Percentiles rank a stretch among this genome's conserved stretches.
phyloP scores from a whole-genome alignment of 2,329 filamentous ascomycete genomes.

The Dryadomyces sulphureus region DNA sequence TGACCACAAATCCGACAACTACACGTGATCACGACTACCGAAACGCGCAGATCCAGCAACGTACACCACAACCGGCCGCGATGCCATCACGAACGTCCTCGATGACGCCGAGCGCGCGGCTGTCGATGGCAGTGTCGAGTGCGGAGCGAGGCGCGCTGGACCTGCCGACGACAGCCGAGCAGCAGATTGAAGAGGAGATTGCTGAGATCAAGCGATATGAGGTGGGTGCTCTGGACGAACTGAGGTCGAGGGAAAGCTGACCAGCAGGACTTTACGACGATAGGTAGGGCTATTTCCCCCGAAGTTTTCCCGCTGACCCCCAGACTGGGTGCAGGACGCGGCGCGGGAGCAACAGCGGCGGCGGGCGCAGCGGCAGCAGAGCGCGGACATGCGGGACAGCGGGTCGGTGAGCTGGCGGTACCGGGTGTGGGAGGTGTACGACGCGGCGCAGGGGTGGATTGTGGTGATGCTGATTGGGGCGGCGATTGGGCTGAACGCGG shows the following conservation, averaged over 20 bases:
- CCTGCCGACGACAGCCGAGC: slow-evolving; percentile 33
- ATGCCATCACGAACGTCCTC: no score
- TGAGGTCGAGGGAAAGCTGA: not conserved
- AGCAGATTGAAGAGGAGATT: slow-evolving; percentile 84
- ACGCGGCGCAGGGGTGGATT: slow-evolving; percentile 95
- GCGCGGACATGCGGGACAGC: not conserved
- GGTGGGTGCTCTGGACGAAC: slow-evolving; percentile 21
- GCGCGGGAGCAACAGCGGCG: slow-evolving; percentile 76
- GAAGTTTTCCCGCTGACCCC: slow-evolving; percentile 21
- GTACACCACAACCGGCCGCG: no score
- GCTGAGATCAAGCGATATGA: slow-evolving; percentile 97
- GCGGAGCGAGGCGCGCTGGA: slow-evolving; percentile 28
- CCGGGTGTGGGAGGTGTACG: slow-evolving; percentile 73
- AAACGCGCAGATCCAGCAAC: no score
- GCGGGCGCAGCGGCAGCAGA: slow-evolving; percentile 33
- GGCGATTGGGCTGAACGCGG: slow-evolving; percentile 88
- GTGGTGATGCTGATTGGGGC: slow-evolving; percentile 86
- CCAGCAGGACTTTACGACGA: slow-evolving; percentile 80
- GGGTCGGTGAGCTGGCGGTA: slow-evolving; percentile 63
- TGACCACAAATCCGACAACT: no score
- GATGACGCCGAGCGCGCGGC: slow-evolving; percentile 48
- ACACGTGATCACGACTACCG: no score
- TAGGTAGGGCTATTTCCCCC: slow-evolving; percentile 36
- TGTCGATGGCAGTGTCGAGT: slow-evolving; percentile 52
- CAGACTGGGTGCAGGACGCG: slow-evolving; percentile 97